Evolutionary conservation across 2,329 filamentous ascomycete species (phyloP), one percentile per base, ranked within the genome.

Genomic region (Pseudogymnoascus sp.): DNA sequence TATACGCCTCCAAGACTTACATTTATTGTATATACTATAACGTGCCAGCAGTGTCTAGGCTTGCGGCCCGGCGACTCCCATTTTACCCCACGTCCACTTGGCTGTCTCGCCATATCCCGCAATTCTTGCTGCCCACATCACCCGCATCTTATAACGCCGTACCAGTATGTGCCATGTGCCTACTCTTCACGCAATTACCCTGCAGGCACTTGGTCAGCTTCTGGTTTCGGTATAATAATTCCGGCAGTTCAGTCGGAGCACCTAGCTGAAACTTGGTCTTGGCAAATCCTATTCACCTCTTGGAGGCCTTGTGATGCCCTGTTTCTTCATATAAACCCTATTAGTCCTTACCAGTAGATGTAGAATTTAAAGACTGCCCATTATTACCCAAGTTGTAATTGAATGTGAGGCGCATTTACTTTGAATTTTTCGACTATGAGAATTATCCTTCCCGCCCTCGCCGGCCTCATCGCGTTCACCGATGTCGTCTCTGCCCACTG

Each of bases 321-420:
- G 7, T 30, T 50, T 32, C 25, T 54, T 12, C 28, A 32, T 54
- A 32, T 32, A 32, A 16, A 5, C n/a, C 43, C 9, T 12, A 6
- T 32, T 12, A 32, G 62, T 65, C 32, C 71, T 68, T 47, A 7
- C 22, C 14, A 7, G 22, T 47, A 47, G 14, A 28, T 9, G 43
- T 54, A 32, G 9, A 54, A 32, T 9, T 12, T 30, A 25, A 54
- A 50, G 8, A 30, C n/a, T 54, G n/a, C n/a, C 25, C n/a, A 54
- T 32, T 32, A 32, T 18, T n/a, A 9, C 43, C 18, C 43, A 30
- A 54, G 11, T 30, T 32, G 43, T 32, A 18, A 28, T 54, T 7
- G 25, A 32, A 50, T 30, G 14, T 30, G 8, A 50, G 30, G 43
- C 22, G 25, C 22, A 50, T 30, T 16, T 25, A 25, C 22, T 12